These are phyloP conservation scores for Podospora tetraspora DNA, from an alignment of 495 filamentous ascomycete genomes.

Conservation along the genomic window DNA sequence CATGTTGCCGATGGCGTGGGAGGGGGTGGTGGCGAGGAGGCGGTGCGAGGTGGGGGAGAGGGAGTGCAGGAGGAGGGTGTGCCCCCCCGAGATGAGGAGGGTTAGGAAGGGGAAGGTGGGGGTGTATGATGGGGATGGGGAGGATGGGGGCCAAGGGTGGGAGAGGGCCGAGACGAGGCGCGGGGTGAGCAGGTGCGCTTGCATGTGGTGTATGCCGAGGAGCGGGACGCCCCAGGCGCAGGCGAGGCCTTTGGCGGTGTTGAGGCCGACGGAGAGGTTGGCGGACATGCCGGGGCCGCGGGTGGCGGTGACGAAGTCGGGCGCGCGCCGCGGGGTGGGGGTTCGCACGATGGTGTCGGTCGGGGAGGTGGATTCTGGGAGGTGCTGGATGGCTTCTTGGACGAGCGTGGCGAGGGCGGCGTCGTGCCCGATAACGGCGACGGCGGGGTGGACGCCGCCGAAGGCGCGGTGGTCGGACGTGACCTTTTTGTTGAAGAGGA, in stretches of 20 bases:
- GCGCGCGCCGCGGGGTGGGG: constrained; percentile 42
- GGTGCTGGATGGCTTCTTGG: constrained; percentile 51
- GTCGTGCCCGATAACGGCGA: constrained; percentile 68
- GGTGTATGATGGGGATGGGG: constrained; percentile 14
- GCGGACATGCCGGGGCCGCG: constrained; percentile 84
- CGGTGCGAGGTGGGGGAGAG: constrained; percentile 55
- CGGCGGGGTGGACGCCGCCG: constrained; percentile 71
- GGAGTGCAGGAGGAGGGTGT: constrained; percentile 79
- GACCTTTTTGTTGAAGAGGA: constrained; percentile 77
- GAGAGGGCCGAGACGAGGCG: constrained; percentile 65
- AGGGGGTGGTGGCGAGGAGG: constrained; percentile 62
- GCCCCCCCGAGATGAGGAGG: constrained; percentile 86
- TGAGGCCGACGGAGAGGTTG: constrained; percentile 67
- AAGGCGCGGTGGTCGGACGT: constrained; percentile 68
- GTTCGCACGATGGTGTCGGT: constrained; percentile 55
- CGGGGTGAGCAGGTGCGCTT: constrained; percentile 87
- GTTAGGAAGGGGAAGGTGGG: constrained; percentile 76
- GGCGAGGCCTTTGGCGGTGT: constrained; percentile 83
- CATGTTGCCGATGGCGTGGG: constrained; percentile 78
- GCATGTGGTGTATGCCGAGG: constrained; percentile 91
- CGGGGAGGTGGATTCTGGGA: constrained; percentile 46
- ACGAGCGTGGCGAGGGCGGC: constrained; percentile 61
- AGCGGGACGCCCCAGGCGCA: constrained; percentile 76
- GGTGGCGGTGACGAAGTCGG: constrained; percentile 80
- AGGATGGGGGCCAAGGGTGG: constrained; percentile 4